Evolutionary conservation across 2,329 filamentous ascomycete species (phyloP), one percentile per base, ranked within the genome.

Genomic region (Trichoderma oligosporum): DNA sequence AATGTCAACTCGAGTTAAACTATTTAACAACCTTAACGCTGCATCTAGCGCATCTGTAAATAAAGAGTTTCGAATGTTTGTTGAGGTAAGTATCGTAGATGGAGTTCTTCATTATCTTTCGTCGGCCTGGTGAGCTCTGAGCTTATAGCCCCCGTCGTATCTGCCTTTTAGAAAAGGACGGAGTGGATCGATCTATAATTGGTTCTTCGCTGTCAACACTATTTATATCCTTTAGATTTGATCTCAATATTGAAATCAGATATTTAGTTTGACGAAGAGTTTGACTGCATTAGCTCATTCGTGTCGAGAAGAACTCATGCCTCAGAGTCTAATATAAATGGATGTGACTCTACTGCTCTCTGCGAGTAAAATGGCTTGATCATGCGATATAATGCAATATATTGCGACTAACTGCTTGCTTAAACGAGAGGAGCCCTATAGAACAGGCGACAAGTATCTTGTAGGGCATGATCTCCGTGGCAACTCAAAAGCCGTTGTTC

Each of bases 231-330:
- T 81, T 76, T 12, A 80, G 71, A 61, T 82, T 79, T 2, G 78
- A 74, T 0, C 74, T 69, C 2, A 86, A 70, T 7, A 85, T 70
- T 0, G 78, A 71, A 1, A 84, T 84, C 9, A 87, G 78, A n/a
- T 76, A 73, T 63, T 80, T 80, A 67, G n/a, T n/a, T 85, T 84
- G 59, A 85, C 68, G 2, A 83, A 84, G 7, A 78, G 73, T 53
- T 78, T 80, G 27, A 82, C 82, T 57, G 75, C 73, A 63, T 84
- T 84, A 12, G 86, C 77, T 33, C 80, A 77, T 2, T 73, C 70
- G 33, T 68, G 68, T 16, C 56, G 31, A 7, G 48, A 58, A 2
- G 31, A 7, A 18, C 18, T 33, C 54, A 56, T 56, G 36, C 0
- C 14, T 55, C 6, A 8, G 5, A 8, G 6, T 22, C n/a, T n/a